A percentile compares a stretch with the other conserved stretches of the same genome.
Conservation (phyloP, 2,329 filamentous ascomycete genomes). For the Ceratocystis eucalypticola region DNA sequence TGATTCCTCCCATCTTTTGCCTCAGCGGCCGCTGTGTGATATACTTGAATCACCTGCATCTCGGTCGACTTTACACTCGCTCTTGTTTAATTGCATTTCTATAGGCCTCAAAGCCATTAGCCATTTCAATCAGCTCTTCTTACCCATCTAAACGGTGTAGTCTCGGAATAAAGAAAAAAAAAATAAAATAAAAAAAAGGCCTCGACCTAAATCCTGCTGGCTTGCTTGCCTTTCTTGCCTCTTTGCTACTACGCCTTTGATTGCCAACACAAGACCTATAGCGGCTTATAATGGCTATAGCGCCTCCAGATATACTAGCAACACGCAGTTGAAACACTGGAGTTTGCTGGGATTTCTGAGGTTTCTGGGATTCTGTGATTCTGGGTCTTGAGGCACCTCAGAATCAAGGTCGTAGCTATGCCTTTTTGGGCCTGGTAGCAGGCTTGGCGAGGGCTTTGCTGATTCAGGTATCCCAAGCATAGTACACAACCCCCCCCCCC, state of each 20-base stretch:
- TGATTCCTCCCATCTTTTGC: too few species aligned
- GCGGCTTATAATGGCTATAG: neutral
- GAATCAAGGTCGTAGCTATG: neutral
- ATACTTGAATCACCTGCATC: neutral
- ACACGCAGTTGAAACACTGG: neutral
- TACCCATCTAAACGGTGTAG: neutral
- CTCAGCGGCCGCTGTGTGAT: neutral
- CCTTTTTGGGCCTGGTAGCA: neutral
- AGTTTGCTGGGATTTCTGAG: neutral
- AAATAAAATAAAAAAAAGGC: neutral
- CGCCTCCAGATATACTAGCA: neutral
- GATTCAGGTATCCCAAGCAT: neutral
- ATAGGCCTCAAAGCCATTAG: too few species aligned
- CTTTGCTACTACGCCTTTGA: neutral
- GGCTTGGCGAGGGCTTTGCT: neutral
- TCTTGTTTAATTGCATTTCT: neutral
- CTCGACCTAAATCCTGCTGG: neutral
- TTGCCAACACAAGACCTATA: neutral
- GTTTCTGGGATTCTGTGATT: neutral
- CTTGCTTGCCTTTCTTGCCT: neutral
- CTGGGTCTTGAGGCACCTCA: neutral
- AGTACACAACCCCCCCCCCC: too few species aligned
- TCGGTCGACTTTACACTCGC: neutral
- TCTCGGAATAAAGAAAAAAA: neutral
- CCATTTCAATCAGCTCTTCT: too few species aligned